A percentile compares a stretch with the other conserved stretches of the same genome.
These are phyloP conservation scores for Ceratobasidium sp. DNA, from an alignment of 1,284 basidiomycete species.

Conservation along the genomic window DNA sequence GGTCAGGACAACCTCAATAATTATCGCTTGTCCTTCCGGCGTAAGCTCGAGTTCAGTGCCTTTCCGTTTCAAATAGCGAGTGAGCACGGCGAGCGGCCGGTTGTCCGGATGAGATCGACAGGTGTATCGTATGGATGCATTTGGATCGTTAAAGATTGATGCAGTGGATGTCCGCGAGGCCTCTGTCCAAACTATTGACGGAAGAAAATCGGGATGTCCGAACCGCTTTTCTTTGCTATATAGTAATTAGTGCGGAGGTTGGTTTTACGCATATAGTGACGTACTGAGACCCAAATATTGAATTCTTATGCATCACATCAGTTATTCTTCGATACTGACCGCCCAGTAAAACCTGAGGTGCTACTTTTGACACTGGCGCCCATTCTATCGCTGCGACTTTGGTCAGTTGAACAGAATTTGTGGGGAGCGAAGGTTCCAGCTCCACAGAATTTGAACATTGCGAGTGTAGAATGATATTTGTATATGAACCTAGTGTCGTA, in stretches of 20 bases:
- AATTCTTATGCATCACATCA: not conserved
- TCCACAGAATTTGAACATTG: not conserved
- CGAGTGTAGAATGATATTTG: not conserved
- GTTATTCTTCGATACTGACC: not conserved
- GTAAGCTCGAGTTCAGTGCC: constrained; percentile 23
- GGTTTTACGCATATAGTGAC: not conserved
- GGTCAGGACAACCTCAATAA: constrained; percentile 16
- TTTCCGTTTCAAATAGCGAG: constrained; percentile 17
- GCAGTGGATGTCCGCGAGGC: constrained; percentile 19
- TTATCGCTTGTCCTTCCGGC: constrained; percentile 16
- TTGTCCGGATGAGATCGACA: constrained; percentile 10
- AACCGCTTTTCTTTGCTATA: constrained; percentile 4
- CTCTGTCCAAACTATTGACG: not conserved
- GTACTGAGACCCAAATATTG: constrained; percentile 9
- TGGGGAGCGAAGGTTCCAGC: not conserved
- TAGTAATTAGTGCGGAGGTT: too few relatives aligned
- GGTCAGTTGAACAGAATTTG: not conserved
- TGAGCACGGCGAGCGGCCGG: constrained; percentile 18
- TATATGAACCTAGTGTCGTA: not conserved
- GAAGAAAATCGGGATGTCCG: not conserved
- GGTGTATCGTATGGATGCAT: constrained; percentile 13
- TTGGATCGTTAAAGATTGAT: constrained; percentile 27
- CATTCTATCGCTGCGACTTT: constrained; percentile 8
- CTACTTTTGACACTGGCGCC: not conserved
- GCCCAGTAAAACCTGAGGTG: not conserved